These are phyloP conservation scores for Lactarius quietus DNA, from an alignment of 768 basidiomycete species.

Conservation along the genomic window DNA sequence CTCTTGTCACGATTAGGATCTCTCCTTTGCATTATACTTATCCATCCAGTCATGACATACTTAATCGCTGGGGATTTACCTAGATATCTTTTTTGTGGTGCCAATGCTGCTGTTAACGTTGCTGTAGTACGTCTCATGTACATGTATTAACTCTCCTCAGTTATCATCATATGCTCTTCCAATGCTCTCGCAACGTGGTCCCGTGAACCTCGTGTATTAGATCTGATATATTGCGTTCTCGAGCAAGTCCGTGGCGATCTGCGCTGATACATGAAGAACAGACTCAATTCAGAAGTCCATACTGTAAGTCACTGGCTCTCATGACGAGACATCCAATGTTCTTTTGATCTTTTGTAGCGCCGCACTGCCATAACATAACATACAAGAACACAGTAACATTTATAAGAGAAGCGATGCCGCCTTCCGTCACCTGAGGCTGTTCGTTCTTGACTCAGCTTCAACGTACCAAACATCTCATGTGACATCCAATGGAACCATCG, in stretches of 20 bases:
- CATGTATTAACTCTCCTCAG: conserved; percentile 8
- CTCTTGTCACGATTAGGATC: conserved; percentile 2
- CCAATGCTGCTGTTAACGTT: conserved; percentile 5
- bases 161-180: not conserved
- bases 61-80: conserved; percentile 13
- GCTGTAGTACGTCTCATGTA: conserved; percentile 20
- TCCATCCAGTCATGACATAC: conserved; percentile 11
- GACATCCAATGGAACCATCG: too few species aligned
- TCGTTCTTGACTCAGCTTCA: not conserved
- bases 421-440: too few species aligned
- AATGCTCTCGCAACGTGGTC: not conserved
- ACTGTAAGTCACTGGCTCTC: too few species aligned
- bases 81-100: conserved; percentile 14
- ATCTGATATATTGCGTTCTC: not conserved
- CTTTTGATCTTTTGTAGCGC: not conserved
- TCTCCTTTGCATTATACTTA: conserved; percentile 20
- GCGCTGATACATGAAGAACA: not conserved
- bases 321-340: not conserved
- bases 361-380: too few species aligned
- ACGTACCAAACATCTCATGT: too few species aligned
- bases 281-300: too few species aligned
- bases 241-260: not conserved
- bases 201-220: not conserved
- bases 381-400: not conserved
- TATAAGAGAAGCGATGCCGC: not conserved